A percentile compares a stretch with the other conserved stretches of the same genome.
phyloP scores from a whole-genome alignment of 306 rosid species.

The Betula pendula region DNA sequence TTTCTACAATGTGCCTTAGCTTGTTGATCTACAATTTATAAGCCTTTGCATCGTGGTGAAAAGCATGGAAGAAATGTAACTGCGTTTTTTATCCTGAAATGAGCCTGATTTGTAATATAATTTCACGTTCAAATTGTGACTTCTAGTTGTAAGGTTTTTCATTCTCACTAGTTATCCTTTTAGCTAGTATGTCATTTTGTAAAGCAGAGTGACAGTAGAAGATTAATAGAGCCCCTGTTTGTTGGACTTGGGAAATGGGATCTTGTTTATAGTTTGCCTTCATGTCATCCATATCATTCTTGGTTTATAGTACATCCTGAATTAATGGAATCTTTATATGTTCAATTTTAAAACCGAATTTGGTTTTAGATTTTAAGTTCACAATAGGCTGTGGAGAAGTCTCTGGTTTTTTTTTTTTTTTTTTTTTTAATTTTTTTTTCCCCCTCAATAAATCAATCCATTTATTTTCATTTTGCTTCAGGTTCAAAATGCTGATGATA shows the following conservation, averaged over 20 bases:
- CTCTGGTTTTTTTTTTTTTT: no score
- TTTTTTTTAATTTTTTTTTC: no score
- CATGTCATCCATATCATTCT: not conserved
- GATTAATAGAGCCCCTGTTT: no score
- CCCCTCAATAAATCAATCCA: constrained; percentile 7
- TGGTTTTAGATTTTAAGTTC: not conserved
- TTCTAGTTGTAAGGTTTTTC: not conserved
- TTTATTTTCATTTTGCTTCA: constrained; percentile 43
- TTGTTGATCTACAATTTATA: not conserved
- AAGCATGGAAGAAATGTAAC: constrained; percentile 6
- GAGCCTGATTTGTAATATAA: not conserved
- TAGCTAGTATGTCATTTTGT: not conserved
- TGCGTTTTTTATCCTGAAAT: not conserved
- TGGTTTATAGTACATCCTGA: not conserved
- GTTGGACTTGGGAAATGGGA: not conserved
- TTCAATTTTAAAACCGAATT: not conserved
- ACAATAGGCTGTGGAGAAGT: constrained; percentile 6
- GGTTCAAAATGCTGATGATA: constrained; percentile 99
- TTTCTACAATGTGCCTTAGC: not conserved
- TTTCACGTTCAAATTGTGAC: not conserved
- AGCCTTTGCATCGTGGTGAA: constrained; percentile 6
- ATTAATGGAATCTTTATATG: not conserved
- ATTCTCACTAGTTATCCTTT: not conserved
- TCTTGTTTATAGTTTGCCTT: not conserved
- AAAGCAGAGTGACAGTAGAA: not conserved